phyloP scores from a whole-genome alignment of 805 yeast genomes.

The Wickerhamiella occidentalis region DNA sequence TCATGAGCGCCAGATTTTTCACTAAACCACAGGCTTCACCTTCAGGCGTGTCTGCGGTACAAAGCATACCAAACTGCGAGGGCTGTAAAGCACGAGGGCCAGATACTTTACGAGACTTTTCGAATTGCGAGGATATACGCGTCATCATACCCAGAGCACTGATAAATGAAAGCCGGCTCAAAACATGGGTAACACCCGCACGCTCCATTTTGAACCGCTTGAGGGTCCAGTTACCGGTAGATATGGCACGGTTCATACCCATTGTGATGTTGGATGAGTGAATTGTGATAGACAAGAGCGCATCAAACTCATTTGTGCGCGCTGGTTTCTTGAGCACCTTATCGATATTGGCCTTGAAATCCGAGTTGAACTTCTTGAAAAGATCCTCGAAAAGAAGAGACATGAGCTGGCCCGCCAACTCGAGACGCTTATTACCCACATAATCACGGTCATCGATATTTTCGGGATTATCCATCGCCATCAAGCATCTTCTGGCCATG shows the following conservation, averaged over 20 bases:
- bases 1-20: conserved; percentile 92
- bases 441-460: conserved; percentile 98
- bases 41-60: conserved; percentile 98
- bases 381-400: conserved; percentile 90
- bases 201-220: conserved; percentile 99
- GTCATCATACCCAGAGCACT: conserved; percentile 99
- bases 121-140: conserved; percentile 96
- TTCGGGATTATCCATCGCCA: conserved; percentile 88
- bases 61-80: conserved; percentile 97
- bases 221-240: conserved; percentile 98
- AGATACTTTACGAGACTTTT: conserved; percentile 91
- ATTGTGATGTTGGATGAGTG: conserved; percentile 88
- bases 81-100: conserved; percentile 99
- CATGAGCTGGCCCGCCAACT: conserved; percentile 94
- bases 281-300: conserved; percentile 73
- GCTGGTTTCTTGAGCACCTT: conserved; percentile 88
- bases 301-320: conserved; percentile 91
- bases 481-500: conserved; percentile 91
- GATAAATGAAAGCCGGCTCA: conserved; percentile 81
- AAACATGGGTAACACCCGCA: conserved; percentile 96
- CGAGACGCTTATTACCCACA: conserved; percentile 94
- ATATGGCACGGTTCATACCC: conserved; percentile 90
- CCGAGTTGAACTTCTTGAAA: conserved; percentile 90
- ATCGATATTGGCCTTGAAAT: conserved; percentile 88
- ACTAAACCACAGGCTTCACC: conserved; percentile 99